Conservation (phyloP, 2,329 filamentous ascomycete species). For the Colletotrichum abscissum region DNA sequence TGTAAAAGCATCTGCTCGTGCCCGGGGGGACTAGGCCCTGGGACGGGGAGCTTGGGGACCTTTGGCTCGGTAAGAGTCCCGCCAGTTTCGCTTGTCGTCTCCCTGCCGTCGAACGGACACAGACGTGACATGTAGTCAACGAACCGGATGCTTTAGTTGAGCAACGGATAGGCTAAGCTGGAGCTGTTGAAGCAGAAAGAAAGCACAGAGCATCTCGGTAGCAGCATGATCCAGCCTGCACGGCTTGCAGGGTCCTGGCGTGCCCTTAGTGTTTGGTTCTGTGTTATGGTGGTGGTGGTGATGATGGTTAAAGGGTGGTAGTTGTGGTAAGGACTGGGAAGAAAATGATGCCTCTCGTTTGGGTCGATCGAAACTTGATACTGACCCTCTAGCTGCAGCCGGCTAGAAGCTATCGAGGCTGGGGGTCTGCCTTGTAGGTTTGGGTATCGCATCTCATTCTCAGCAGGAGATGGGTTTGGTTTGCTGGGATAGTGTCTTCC, state of each 20-base stretch:
- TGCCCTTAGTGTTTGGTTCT: background rate
- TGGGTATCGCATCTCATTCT: background rate
- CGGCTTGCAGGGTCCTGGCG: background rate
- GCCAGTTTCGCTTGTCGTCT: slow-evolving; percentile 14
- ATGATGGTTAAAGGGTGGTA: background rate
- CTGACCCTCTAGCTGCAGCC: background rate
- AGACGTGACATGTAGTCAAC: background rate
- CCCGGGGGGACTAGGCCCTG: background rate
- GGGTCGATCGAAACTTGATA: background rate
- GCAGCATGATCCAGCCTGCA: background rate
- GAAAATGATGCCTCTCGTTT: background rate
- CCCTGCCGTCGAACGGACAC: background rate
- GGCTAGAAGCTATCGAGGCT: background rate
- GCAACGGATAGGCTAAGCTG: background rate
- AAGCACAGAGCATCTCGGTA: background rate
- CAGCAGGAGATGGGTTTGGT: background rate
- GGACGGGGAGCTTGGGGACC: background rate
- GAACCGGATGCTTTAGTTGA: background rate
- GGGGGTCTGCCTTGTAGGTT: background rate
- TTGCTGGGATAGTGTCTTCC: background rate
- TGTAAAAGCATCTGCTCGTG: background rate
- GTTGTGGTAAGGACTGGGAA: background rate
- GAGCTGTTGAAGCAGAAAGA: background rate
- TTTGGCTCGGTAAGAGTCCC: background rate
- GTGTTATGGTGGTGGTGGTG: background rate